Conservation (phyloP, 2,329 filamentous ascomycete genomes). For the Cladosporium sp. region DNA sequence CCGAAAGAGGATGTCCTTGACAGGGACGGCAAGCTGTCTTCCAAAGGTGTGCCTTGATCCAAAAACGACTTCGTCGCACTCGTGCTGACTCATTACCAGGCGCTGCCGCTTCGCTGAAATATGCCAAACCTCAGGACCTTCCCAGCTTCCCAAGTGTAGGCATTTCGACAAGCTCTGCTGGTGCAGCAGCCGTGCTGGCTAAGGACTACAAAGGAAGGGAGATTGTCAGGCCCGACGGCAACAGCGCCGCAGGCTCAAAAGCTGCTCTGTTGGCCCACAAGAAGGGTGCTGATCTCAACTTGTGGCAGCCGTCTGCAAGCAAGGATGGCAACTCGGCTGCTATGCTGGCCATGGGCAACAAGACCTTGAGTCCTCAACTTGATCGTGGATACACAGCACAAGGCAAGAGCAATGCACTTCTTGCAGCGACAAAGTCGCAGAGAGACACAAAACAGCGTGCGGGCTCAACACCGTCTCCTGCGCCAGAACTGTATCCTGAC, state of each 20-base stretch:
- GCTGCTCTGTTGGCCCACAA: conserved; percentile 66
- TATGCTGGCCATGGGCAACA: conserved; percentile 59
- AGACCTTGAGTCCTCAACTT: conserved; percentile 41
- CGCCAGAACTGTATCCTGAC: conserved; percentile 48
- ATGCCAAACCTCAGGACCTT: conserved; percentile 67
- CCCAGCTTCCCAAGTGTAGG: conserved; percentile 70
- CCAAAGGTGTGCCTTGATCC: conserved; percentile 45
- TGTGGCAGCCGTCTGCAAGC: conserved; percentile 49
- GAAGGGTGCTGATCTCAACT: conserved; percentile 48
- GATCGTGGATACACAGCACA: conserved; percentile 47
- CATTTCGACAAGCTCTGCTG: conserved; percentile 62
- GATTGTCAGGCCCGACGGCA: conserved; percentile 56
- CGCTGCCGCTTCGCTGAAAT: conserved; percentile 61
- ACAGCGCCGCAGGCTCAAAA: conserved; percentile 64
- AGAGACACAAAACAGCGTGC: conserved; percentile 58
- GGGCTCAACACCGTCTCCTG: conserved; percentile 52
- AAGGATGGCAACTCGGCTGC: conserved; percentile 64
- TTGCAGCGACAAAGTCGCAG: conserved; percentile 75
- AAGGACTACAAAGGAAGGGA: conserved; percentile 60
- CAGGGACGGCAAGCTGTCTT: conserved; percentile 53
- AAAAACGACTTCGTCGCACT: background rate
- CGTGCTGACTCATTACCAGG: conserved; percentile 37
- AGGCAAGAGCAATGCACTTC: conserved; percentile 61
- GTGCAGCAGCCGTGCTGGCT: conserved; percentile 55
- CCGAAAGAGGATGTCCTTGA: conserved; percentile 38